Base-by-base conservation (phyloP, 768 basidiomycete species). In the Leucocoprinus leucothites region DNA sequence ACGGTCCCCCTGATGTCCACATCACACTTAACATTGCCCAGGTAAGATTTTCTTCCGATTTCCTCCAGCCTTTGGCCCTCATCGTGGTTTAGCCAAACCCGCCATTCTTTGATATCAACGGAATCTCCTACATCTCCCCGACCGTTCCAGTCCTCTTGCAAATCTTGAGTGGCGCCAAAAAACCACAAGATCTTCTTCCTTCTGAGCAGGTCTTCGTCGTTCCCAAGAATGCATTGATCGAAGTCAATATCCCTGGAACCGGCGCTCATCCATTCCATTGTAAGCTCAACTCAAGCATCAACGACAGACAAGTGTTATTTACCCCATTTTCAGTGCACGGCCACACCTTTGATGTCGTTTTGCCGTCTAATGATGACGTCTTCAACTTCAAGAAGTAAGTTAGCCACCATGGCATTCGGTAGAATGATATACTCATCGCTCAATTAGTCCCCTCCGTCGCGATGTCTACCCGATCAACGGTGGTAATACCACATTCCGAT, bases 211-310 rank as follows among this genome's bases (percentile, higher is more conserved):
- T 48, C 22, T 56, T 56, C 54, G 60, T 61, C 21, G 51, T 75
- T 18, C 70, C 76, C 0, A 60, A 64, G 5, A 77, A 80, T 59
- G 70, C 76, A 40, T 69, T 76, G 36, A 71, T 82, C 56, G 80
- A 82, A 53, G 48, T 83, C 1, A 71, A 69, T n/a, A 70, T 81
- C 56, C 74, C 76, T 13, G 74, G 73, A 52, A 64, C 60, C 22
- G 38, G 64, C 4, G 48, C 53, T 24, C 52, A 51, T 40, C 52
- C 55, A 51, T 54, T 57, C 36, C 53, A 55, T 19, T 26, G 58
- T 59, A 48, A 1, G 11, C 43, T n/a, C 26, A 22, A 38, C 25
- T 21, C 11, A 45, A 22, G 44, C 48, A 11, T 49, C 48, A 14
- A 48, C 31, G n/a, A n/a, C n/a, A n/a, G n/a, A 34, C 13, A 13